These are phyloP conservation scores for Chrysanthemum lavandulifolium DNA, from an alignment of 129 eudicot genomes.

Conservation along the genomic window DNA sequence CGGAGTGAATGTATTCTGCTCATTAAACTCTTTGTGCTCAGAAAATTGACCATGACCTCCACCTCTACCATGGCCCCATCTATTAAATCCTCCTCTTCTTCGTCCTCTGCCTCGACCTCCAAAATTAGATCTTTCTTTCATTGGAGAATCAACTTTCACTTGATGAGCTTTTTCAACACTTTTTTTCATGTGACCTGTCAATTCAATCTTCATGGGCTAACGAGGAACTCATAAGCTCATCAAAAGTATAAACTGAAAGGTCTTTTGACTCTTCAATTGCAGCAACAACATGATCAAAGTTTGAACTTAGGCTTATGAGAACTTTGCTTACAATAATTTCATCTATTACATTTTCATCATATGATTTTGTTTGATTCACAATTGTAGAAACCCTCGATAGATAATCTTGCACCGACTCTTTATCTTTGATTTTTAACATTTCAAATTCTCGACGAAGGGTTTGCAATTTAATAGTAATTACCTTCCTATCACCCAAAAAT, in stretches of 20 bases:
- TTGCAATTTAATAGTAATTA: not conserved
- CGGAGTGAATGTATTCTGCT: too few relatives aligned
- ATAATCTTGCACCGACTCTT: not conserved
- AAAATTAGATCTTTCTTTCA: not conserved
- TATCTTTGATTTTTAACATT: not conserved
- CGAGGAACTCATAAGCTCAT: conserved; percentile 5
- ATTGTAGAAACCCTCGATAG: not conserved
- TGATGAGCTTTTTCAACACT: conserved; percentile 1
- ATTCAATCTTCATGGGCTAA: conserved; percentile 5
- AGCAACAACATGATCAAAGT: not conserved
- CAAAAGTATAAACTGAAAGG: not conserved
- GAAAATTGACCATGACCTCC: too few relatives aligned
- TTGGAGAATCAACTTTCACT: not conserved
- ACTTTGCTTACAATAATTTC: conserved; percentile 5
- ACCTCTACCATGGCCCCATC: not conserved
- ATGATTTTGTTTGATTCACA: not conserved
- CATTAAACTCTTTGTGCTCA: too few relatives aligned
- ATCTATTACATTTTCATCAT: not conserved
- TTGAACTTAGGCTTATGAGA: not conserved
- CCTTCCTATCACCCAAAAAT: not conserved
- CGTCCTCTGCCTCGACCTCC: not conserved
- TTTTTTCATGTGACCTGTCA: not conserved
- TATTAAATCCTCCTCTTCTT: not conserved
- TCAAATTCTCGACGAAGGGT: conserved; percentile 1
- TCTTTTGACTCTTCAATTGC: not conserved